Percentiles rank a stretch among this genome's conserved stretches.
These are phyloP conservation scores for Diaporthe ampelina DNA, from an alignment of 2,329 filamentous ascomycete genomes.

Conservation along the genomic window DNA sequence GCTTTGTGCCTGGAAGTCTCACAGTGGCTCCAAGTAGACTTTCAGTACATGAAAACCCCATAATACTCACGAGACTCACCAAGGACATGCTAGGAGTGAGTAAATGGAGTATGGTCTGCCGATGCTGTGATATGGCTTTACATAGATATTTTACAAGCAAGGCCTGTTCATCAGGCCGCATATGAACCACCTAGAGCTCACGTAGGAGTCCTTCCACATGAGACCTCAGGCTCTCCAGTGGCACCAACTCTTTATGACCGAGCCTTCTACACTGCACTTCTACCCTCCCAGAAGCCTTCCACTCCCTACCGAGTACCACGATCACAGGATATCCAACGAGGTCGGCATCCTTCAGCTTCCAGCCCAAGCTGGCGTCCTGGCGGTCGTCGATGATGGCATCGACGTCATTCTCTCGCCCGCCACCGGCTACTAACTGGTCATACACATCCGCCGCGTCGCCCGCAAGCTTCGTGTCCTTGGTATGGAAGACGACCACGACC, in stretches of 20 bases:
- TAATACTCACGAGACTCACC: background rate
- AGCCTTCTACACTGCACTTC: slow-evolving; percentile 86
- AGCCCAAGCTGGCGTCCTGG: slow-evolving; percentile 72
- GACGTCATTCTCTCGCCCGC: slow-evolving; percentile 48
- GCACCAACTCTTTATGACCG: slow-evolving; percentile 71
- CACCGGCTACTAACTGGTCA: slow-evolving; percentile 64
- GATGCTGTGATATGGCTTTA: background rate
- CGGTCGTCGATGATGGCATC: slow-evolving; percentile 85
- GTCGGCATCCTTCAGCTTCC: slow-evolving; percentile 94
- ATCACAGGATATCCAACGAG: slow-evolving; percentile 89
- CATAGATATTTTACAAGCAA: background rate
- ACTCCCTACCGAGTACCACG: slow-evolving; percentile 81
- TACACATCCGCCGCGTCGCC: slow-evolving; percentile 72
- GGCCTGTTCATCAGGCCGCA: background rate
- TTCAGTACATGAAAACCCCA: background rate
- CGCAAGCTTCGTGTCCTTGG: slow-evolving; percentile 56
- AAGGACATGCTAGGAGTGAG: background rate
- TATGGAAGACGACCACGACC: slow-evolving; percentile 72
- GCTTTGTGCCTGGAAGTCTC: too few species aligned
- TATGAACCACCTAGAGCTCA: slow-evolving; percentile 58
- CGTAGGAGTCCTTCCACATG: slow-evolving; percentile 63
- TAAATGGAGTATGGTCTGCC: background rate
- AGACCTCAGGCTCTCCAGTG: slow-evolving; percentile 61
- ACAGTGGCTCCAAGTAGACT: background rate
- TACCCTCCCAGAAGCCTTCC: slow-evolving; percentile 69